Percentiles rank a stretch among this genome's conserved stretches.
phyloP scores from a whole-genome alignment of 345 rosid species.

The Clausena lansium region DNA sequence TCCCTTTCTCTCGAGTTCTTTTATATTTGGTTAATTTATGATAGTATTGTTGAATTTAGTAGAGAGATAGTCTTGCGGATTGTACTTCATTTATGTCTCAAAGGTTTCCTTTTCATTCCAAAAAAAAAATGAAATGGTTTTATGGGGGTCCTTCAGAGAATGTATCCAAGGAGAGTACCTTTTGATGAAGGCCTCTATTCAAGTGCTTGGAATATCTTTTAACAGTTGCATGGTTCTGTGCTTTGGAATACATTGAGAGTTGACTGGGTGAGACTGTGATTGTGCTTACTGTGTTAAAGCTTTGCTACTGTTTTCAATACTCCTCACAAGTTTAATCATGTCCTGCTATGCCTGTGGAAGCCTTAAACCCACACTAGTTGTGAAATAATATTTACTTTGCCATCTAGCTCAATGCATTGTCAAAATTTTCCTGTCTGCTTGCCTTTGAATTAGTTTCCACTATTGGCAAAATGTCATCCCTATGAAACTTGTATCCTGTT shows the following conservation, averaged over 20 bases:
- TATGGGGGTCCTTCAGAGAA: constrained; percentile 19
- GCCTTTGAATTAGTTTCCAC: background rate
- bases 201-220: constrained; percentile 13
- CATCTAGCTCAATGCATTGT: background rate
- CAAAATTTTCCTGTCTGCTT: background rate
- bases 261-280: constrained; percentile 13
- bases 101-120: background rate
- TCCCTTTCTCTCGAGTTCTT: background rate
- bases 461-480: constrained; percentile 2
- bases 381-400: background rate
- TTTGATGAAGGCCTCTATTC: constrained; percentile 7
- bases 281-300: background rate
- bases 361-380: background rate
- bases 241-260: constrained; percentile 7
- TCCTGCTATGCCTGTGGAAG: background rate
- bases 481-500: background rate
- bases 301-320: constrained; percentile 5
- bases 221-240: background rate
- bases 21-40: background rate
- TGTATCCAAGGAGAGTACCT: background rate
- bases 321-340: constrained; percentile 6
- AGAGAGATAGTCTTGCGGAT: background rate
- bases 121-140: background rate
- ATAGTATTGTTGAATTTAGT: constrained; percentile 6
- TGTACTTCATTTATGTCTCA: constrained; percentile 16